These are phyloP conservation scores for Omphalotus guepiniiformis DNA, from an alignment of 768 basidiomycete genomes.

Conservation along the genomic window DNA sequence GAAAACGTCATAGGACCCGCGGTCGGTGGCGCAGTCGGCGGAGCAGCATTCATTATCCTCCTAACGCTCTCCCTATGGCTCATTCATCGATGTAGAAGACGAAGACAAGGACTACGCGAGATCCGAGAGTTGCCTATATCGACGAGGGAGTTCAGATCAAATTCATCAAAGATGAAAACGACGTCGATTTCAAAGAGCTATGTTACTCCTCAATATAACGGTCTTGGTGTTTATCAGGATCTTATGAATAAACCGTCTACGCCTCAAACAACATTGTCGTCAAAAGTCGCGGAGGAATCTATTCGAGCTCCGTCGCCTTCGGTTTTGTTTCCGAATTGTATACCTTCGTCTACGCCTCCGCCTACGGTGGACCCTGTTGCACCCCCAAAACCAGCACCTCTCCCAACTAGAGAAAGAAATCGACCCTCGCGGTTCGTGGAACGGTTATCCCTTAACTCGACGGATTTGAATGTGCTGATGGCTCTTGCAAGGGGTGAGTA, in stretches of 20 bases:
- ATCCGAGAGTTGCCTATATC: too few species aligned
- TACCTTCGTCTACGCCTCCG: neutral
- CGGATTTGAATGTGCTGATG: conserved; percentile 2
- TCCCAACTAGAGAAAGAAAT: neutral
- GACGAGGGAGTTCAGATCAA: too few species aligned
- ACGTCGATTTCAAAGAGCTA: neutral
- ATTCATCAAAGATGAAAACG: too few species aligned
- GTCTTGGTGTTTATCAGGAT: too few species aligned
- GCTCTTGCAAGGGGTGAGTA: conserved; percentile 2
- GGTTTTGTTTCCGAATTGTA: too few species aligned
- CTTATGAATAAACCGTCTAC: too few species aligned
- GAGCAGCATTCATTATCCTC: neutral
- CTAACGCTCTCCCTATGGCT: neutral
- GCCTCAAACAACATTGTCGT: too few species aligned
- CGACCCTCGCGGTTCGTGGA: conserved; percentile 4
- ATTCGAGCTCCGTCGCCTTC: too few species aligned
- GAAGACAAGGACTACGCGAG: too few species aligned
- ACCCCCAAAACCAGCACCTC: neutral
- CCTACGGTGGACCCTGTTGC: neutral
- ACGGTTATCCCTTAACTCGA: conserved; percentile 4
- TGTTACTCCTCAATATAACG: neutral
- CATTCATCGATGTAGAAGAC: neutral
- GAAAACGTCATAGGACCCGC: neutral
- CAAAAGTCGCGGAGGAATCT: too few species aligned
- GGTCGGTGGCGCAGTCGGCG: conserved; percentile 1